Base-by-base conservation (phyloP, 768 basidiomycete genomes). In the Mycena venus region DNA sequence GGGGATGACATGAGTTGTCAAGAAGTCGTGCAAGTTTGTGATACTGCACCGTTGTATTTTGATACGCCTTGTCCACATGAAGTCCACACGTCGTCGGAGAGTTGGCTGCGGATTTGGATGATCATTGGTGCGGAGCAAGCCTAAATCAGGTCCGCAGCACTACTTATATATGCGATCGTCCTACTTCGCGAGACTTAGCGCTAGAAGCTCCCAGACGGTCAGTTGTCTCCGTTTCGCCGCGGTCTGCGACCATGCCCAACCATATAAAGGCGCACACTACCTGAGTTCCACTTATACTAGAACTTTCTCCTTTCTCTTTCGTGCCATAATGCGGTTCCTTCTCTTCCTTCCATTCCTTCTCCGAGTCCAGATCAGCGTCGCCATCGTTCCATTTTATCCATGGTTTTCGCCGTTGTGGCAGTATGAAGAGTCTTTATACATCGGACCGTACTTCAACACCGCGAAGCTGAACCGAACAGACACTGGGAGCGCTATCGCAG, bases 131-230 rank as follows among this genome's bases (percentile, higher is more conserved):
- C 56, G 29, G 56, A 19, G 58, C 19, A 60, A 60, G 58, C 34
- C 42, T 27, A 47, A 59, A 59, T 59, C 61, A 62, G 61, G 61
- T 40, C 42, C 38, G 61, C 42, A 47, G 61, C 38, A 47, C 40
- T 40, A 36, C 32, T 58, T 58, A 32, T 58, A 58, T 32, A 58
- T 55, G 53, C 53, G 53, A 55, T 55, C 53, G 25, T 55, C 53
- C 53, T 55, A 25, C 53, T 55, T 55, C 25, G 53, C 36, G 36
- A 38, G 36, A 38, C 36, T 38, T 3, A 38, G 36, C 36, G 4
- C 15, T 14, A 38, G 36, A 38, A 38, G 36, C 36, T 38, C 36
- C 36, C 36, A 38, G 36, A 1, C 36, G 36, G 36, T 38, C 36
- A 11, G 36, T 38, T 38, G 36, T 38, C 36, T 38, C 36, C 36